Evolutionary conservation across 164 flowering plant genomes (phyloP).

Genomic region (Vitis riparia): DNA sequence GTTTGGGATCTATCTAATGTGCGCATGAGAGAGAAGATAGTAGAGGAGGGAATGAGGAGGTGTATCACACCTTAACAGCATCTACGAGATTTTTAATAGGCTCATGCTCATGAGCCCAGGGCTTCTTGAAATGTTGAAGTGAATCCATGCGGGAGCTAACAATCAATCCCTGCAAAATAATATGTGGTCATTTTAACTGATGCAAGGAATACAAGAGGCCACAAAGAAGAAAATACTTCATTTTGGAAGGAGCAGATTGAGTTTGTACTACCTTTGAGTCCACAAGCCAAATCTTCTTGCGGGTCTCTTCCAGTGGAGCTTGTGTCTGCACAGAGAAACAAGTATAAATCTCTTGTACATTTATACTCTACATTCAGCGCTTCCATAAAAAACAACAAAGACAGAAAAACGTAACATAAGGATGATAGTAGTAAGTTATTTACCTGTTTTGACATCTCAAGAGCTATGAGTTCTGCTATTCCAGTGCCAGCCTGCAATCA

Average conservation of each 20-base stretch:
- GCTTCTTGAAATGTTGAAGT: conserved; percentile 93
- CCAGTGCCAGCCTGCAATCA: conserved; percentile 61
- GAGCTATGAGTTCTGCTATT: conserved; percentile 63
- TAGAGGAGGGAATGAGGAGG: background rate
- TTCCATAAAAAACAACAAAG: background rate
- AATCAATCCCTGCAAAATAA: conserved; percentile 72
- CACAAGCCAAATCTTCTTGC: conserved; percentile 60
- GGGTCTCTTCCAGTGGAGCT: conserved; percentile 51
- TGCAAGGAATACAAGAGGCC: background rate
- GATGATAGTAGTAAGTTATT: background rate
- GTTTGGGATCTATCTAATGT: no score
- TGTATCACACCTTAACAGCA: conserved; percentile 68
- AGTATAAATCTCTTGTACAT: background rate
- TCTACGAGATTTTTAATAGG: conserved; percentile 66
- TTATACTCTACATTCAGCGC: background rate
- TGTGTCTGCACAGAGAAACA: conserved; percentile 37
- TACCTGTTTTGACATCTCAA: conserved; percentile 59
- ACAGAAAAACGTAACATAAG: no score
- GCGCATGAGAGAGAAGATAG: no score
- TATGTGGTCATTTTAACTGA: background rate
- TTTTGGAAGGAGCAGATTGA: background rate
- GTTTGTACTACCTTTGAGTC: conserved; percentile 50
- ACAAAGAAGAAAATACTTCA: conserved; percentile 1
- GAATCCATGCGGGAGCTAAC: conserved; percentile 77
- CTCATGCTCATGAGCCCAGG: conserved; percentile 98